These are phyloP conservation scores for Seiridium unicorne DNA, from an alignment of 2,329 filamentous ascomycete species.

Conservation along the genomic window DNA sequence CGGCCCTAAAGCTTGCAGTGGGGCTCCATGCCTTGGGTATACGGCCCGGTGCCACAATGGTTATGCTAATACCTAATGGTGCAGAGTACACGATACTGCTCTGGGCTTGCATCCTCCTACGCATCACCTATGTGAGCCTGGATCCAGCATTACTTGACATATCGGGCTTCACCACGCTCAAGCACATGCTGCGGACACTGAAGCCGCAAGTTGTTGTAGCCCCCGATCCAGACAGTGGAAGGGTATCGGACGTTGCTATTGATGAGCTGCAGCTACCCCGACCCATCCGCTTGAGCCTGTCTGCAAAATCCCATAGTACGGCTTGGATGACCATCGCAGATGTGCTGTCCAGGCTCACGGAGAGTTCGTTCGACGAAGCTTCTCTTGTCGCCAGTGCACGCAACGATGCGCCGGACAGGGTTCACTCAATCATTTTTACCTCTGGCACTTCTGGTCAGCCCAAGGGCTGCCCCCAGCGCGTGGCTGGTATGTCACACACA, in stretches of 20 bases:
- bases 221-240: neutral
- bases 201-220: constrained; percentile 9
- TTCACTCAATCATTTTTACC: constrained; percentile 12
- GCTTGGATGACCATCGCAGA: neutral
- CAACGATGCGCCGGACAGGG: neutral
- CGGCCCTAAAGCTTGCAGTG: neutral
- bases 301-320: neutral
- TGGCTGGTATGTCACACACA: constrained; percentile 6
- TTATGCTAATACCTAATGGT: neutral
- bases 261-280: neutral
- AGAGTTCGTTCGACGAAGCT: neutral
- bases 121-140: constrained; percentile 7
- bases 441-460: constrained; percentile 11
- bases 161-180: constrained; percentile 1
- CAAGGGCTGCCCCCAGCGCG: constrained; percentile 11
- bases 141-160: constrained; percentile 7
- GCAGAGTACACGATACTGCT: constrained; percentile 11
- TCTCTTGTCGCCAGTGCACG: neutral
- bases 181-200: constrained; percentile 1
- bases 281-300: neutral
- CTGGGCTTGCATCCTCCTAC: constrained; percentile 11
- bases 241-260: constrained; percentile 2
- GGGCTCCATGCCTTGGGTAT: neutral
- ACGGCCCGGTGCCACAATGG: neutral
- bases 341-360: neutral